A percentile compares a stretch with the other conserved stretches of the same genome.
Evolutionary conservation across 225 moss, liverwort and hornwort genomes (phyloP).

Genomic region (Physcomitrium patens): DNA sequence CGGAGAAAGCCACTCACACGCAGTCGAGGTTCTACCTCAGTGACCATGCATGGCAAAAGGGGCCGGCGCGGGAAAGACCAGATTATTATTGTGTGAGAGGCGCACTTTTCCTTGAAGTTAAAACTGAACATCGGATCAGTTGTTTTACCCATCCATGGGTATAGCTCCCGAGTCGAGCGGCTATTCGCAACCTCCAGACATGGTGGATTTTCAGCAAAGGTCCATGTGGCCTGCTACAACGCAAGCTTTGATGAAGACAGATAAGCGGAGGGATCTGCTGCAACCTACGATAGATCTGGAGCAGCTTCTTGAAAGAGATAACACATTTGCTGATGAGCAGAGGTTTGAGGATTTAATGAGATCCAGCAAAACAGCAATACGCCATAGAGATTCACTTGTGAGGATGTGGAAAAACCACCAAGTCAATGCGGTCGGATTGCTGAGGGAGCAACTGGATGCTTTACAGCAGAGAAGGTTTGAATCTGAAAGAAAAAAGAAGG

Average conservation of each 20-base stretch:
- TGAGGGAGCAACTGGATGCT: slow-evolving; percentile 40
- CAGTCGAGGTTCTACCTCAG: slow-evolving; percentile 36
- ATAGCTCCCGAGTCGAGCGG: slow-evolving; percentile 26
- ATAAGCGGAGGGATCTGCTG: slow-evolving; percentile 34
- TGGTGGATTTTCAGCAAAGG: slow-evolving; percentile 44
- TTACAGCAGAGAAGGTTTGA: slow-evolving; percentile 44
- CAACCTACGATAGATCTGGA: slow-evolving; percentile 33
- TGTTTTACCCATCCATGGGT: slow-evolving; percentile 28
- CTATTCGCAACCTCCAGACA: slow-evolving; percentile 26
- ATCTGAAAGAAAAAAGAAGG: slow-evolving; percentile 37
- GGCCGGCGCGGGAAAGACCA: slow-evolving; percentile 44
- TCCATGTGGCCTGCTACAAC: slow-evolving; percentile 71
- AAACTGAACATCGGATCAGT: slow-evolving; percentile 17
- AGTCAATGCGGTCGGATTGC: slow-evolving; percentile 41
- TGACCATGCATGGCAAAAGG: slow-evolving; percentile 50
- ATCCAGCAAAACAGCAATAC: slow-evolving; percentile 38
- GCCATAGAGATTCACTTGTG: slow-evolving; percentile 40
- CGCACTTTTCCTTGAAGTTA: background rate
- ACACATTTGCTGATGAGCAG: slow-evolving; percentile 43
- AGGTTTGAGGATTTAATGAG: slow-evolving; percentile 44
- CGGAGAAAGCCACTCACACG: slow-evolving; percentile 26
- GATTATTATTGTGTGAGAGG: slow-evolving; percentile 36
- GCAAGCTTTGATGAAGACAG: slow-evolving; percentile 45
- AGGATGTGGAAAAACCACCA: slow-evolving; percentile 43
- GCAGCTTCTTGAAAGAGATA: slow-evolving; percentile 40